These are phyloP conservation scores for Aspergillus sp. DNA, from an alignment of 2,329 filamentous ascomycete genomes.

Conservation along the genomic window DNA sequence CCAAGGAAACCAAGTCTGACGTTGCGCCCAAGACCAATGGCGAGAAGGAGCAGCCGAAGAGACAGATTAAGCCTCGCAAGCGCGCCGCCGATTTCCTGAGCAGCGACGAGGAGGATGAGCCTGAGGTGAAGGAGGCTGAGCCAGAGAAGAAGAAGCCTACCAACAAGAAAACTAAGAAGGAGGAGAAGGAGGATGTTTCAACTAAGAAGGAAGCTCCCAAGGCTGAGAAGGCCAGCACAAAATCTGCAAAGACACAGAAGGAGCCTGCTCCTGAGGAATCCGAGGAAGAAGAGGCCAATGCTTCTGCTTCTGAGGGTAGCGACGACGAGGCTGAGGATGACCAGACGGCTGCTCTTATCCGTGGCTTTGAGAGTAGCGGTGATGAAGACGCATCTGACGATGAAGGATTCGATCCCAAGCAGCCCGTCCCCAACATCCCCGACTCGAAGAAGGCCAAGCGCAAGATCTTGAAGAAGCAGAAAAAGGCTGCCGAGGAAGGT, in stretches of 20 bases:
- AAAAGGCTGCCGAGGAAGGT: slow-evolving; percentile 34
- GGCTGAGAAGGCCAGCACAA: neutral
- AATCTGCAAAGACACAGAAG: slow-evolving; percentile 29
- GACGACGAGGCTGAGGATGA: slow-evolving; percentile 40
- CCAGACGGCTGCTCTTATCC: slow-evolving; percentile 48
- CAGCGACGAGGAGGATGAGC: slow-evolving; percentile 34
- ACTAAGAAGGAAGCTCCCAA: slow-evolving; percentile 18
- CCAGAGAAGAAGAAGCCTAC: slow-evolving; percentile 29
- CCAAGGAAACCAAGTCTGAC: slow-evolving; percentile 18
- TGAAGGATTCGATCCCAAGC: slow-evolving; percentile 40
- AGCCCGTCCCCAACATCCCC: slow-evolving; percentile 38
- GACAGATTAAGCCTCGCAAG: slow-evolving; percentile 40
- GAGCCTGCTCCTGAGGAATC: slow-evolving; percentile 33
- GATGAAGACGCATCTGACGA: slow-evolving; percentile 46
- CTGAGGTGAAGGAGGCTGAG: slow-evolving; percentile 12
- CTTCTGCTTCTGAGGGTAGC: slow-evolving; percentile 12
- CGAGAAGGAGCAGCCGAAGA: slow-evolving; percentile 20
- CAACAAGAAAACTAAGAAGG: slow-evolving; percentile 42
- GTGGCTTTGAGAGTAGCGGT: slow-evolving; percentile 50
- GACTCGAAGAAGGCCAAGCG: slow-evolving; percentile 43
- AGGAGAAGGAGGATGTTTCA: slow-evolving; percentile 11
- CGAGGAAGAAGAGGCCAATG: slow-evolving; percentile 27
- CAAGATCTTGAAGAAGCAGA: slow-evolving; percentile 46
- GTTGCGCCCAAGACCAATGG: slow-evolving; percentile 27
- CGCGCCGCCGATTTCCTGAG: slow-evolving; percentile 44